A percentile compares a stretch with the other conserved stretches of the same genome.
These are phyloP conservation scores for Ploettnerulaceae sp. DNA, from an alignment of 2,329 filamentous ascomycete species.

Conservation along the genomic window DNA sequence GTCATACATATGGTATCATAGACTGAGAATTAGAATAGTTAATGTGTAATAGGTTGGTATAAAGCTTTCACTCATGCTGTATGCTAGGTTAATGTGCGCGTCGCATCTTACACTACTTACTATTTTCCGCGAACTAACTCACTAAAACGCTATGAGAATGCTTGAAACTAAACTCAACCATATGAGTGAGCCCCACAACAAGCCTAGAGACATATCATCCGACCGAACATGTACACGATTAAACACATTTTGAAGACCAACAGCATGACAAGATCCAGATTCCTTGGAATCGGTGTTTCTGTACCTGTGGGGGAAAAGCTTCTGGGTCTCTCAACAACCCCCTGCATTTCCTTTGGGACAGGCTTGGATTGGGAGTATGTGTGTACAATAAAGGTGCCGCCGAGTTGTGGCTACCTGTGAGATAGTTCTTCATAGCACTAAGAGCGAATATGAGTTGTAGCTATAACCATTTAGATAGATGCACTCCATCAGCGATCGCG, in stretches of 20 bases:
- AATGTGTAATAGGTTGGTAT: constrained; percentile 1
- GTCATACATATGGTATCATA: neutral
- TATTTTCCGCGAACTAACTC: neutral
- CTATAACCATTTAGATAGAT: too few relatives aligned
- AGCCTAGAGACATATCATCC: neutral
- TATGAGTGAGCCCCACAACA: neutral
- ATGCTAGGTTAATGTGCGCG: constrained; percentile 1
- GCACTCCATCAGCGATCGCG: too few relatives aligned
- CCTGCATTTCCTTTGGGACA: constrained; percentile 46
- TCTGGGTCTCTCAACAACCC: constrained; percentile 47
- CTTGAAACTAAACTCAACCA: neutral
- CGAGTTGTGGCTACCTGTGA: too few relatives aligned
- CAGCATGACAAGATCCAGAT: constrained; percentile 14
- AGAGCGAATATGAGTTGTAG: too few relatives aligned
- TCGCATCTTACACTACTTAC: constrained; percentile 5
- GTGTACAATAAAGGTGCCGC: constrained; percentile 17
- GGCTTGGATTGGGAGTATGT: constrained; percentile 39
- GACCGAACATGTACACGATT: too few relatives aligned
- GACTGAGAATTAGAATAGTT: neutral
- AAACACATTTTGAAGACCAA: too few relatives aligned
- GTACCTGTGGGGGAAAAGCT: constrained; percentile 44
- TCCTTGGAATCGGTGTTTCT: constrained; percentile 47
- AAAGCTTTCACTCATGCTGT: constrained; percentile 4
- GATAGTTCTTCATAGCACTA: too few relatives aligned
- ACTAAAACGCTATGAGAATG: constrained; percentile 11